A percentile compares a stretch with the other conserved stretches of the same genome.
These are phyloP conservation scores for Ceratocystis colombiana DNA, from an alignment of 2,329 filamentous ascomycete genomes.

Conservation along the genomic window DNA sequence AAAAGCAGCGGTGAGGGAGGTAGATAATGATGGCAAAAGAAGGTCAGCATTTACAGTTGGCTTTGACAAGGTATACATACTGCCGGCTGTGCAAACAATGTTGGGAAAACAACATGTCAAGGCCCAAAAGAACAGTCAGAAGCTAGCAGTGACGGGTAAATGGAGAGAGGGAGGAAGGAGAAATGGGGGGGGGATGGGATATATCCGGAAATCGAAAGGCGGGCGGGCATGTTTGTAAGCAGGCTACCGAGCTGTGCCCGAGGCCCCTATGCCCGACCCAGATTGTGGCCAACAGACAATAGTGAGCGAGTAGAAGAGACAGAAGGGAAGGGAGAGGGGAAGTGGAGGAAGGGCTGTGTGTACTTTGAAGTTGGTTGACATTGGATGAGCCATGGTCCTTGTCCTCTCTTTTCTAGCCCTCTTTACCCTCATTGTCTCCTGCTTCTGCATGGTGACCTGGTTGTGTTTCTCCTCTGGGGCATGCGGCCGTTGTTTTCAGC, in stretches of 20 bases:
- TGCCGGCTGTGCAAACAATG: no score
- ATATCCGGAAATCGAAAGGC: background rate
- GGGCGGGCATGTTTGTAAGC: background rate
- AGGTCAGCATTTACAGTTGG: background rate
- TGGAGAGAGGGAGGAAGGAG: background rate
- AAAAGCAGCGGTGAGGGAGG: conserved; percentile 2
- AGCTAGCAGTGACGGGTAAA: background rate
- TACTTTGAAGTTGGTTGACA: no score
- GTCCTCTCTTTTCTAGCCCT: no score
- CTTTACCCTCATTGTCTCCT: no score
- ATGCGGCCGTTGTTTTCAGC: background rate
- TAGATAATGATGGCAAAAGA: background rate
- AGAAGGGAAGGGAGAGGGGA: no score
- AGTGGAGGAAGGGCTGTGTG: no score
- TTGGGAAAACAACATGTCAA: conserved; percentile 1
- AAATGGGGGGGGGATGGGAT: background rate
- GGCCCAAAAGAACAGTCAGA: background rate
- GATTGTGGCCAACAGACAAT: no score
- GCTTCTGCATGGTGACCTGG: no score
- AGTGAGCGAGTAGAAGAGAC: no score
- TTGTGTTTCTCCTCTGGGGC: background rate
- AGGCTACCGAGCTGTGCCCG: background rate
- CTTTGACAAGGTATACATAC: background rate
- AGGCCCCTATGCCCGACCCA: no score
- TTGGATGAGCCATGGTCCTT: no score